Conservation (phyloP, 768 basidiomycete genomes). For the Boletus sp. region DNA sequence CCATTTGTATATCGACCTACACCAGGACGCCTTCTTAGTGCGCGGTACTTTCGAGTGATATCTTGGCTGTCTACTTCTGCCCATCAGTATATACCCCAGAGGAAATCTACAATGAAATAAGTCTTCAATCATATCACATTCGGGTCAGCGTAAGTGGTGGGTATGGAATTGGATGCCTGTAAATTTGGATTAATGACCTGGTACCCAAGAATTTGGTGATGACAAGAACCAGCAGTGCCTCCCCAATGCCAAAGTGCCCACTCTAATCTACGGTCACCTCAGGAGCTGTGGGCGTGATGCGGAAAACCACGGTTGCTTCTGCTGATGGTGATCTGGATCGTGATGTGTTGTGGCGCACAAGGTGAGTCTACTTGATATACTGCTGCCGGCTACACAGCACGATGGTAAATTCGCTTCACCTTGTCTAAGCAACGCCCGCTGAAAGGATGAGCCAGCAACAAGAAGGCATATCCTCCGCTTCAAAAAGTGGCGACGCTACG, state of each 20-base stretch:
- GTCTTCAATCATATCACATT: no score
- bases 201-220: neutral
- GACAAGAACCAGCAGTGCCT: neutral
- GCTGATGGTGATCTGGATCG: neutral
- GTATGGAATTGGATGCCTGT: no score
- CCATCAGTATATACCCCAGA: no score
- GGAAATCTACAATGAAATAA: no score
- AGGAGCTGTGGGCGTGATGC: neutral
- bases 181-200: neutral
- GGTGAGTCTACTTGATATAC: no score
- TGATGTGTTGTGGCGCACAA: no score
- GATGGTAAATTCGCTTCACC: neutral
- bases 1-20: no score
- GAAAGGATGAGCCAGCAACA: slow-evolving; percentile 7
- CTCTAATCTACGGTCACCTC: no score
- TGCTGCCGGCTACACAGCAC: no score
- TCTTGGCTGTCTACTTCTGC: neutral
- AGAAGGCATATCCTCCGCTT: neutral
- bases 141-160: no score
- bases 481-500: neutral
- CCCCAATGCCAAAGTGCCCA: neutral
- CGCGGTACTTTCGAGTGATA: neutral
- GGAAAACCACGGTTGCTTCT: neutral
- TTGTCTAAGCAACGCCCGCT: neutral
- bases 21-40: neutral